Evolutionary conservation across 2,329 filamentous ascomycete genomes (phyloP).

Genomic region (Colletotrichum liaoningense): DNA sequence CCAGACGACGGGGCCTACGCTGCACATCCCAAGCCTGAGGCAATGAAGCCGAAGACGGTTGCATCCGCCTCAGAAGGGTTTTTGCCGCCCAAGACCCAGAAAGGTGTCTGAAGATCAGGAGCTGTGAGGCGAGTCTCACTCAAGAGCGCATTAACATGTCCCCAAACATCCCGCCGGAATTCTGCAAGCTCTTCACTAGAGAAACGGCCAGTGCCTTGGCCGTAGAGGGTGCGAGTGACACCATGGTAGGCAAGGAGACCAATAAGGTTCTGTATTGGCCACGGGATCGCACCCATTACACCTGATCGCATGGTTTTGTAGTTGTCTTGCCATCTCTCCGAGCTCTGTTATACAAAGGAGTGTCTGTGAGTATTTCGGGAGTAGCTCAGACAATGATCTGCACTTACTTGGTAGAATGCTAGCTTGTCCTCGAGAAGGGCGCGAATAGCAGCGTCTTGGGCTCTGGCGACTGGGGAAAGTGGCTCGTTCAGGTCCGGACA

Average conservation of each 20-base stretch:
- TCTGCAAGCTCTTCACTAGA: conserved; percentile 58
- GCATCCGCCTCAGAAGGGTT: conserved; percentile 68
- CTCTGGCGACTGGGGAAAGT: conserved; percentile 51
- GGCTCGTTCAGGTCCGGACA: conserved; percentile 60
- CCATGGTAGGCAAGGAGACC: conserved; percentile 61
- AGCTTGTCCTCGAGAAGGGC: conserved; percentile 70
- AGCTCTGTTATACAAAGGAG: conserved; percentile 45
- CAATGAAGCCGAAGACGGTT: conserved; percentile 67
- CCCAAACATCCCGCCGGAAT: conserved; percentile 65
- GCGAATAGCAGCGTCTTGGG: conserved; percentile 62
- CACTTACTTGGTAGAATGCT: conserved; percentile 58
- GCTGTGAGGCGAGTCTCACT: conserved; percentile 44
- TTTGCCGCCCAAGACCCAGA: conserved; percentile 67
- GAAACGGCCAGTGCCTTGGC: conserved; percentile 67
- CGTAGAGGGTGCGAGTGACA: conserved; percentile 57
- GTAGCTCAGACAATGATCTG: background rate
- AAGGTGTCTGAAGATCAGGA: conserved; percentile 48
- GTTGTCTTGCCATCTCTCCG: conserved; percentile 70
- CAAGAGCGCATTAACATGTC: conserved; percentile 58
- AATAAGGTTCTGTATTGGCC: conserved; percentile 61
- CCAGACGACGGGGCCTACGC: conserved; percentile 58
- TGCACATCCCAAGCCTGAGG: conserved; percentile 60
- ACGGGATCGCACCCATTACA: conserved; percentile 61
- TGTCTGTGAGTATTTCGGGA: background rate
- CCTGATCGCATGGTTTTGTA: conserved; percentile 68